Conservation (phyloP, 1,284 basidiomycete genomes). For the Boletellus dicymbophilus region DNA sequence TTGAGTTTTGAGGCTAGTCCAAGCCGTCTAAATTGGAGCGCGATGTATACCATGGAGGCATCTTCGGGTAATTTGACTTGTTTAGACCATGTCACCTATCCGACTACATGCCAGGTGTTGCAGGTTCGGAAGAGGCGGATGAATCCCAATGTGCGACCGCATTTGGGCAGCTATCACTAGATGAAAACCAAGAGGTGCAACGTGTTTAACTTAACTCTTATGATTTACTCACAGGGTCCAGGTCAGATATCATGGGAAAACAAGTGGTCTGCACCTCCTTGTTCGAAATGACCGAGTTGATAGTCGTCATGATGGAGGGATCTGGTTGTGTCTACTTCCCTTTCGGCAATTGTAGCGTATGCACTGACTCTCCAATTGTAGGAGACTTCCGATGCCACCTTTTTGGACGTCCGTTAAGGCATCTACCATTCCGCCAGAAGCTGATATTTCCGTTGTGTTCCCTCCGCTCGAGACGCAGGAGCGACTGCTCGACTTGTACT, state of each 20-base stretch:
- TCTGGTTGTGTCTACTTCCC: slow-evolving; percentile 55
- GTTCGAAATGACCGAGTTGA: slow-evolving; percentile 66
- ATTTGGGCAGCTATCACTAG: slow-evolving; percentile 78
- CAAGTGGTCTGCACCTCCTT: slow-evolving; percentile 77
- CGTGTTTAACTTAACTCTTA: neutral
- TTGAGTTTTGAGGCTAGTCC: slow-evolving; percentile 7
- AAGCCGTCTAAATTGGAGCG: slow-evolving; percentile 44
- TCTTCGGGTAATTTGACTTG: slow-evolving; percentile 30
- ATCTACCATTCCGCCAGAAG: slow-evolving; percentile 40
- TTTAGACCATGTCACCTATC: neutral
- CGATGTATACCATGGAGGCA: slow-evolving; percentile 55
- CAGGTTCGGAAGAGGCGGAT: slow-evolving; percentile 27
- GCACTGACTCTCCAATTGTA: slow-evolving; percentile 28
- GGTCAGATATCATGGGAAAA: slow-evolving; percentile 77
- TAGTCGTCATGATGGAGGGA: slow-evolving; percentile 67
- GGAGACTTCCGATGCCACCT: slow-evolving; percentile 76
- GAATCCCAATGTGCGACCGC: slow-evolving; percentile 35
- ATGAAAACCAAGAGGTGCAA: slow-evolving; percentile 76
- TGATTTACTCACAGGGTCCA: slow-evolving; percentile 28
- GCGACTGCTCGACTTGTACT: slow-evolving; percentile 72
- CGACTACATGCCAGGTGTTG: slow-evolving; percentile 2
- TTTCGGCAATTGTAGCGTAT: slow-evolving; percentile 3
- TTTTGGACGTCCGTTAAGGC: slow-evolving; percentile 62
- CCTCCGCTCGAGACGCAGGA: slow-evolving; percentile 64
- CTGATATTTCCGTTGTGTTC: slow-evolving; percentile 48